Conservation (phyloP, 176 grass and related monocot genomes). For the Oryza officinalis region DNA sequence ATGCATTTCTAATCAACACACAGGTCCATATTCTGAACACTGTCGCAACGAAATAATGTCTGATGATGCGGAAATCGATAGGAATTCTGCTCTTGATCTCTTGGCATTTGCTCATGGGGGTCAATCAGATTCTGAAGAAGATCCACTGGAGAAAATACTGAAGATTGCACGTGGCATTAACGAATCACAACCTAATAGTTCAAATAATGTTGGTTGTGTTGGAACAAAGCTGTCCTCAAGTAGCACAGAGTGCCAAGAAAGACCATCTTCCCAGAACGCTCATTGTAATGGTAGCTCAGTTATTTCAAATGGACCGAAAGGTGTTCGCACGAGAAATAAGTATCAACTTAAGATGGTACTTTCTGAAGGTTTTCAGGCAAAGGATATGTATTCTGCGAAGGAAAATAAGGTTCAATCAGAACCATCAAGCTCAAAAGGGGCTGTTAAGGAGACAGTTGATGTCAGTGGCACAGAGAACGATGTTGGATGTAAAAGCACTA, state of each 20-base stretch:
- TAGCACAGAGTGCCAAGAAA: conserved; percentile 42
- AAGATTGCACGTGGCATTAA: not conserved
- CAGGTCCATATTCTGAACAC: conserved; percentile 24
- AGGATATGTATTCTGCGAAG: conserved; percentile 32
- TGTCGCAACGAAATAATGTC: conserved; percentile 40
- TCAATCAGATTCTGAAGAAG: conserved; percentile 62
- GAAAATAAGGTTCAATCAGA: conserved; percentile 54
- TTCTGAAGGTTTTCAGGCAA: conserved; percentile 51
- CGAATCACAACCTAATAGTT: conserved; percentile 28
- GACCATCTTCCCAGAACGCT: conserved; percentile 35
- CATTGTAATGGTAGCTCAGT: conserved; percentile 34
- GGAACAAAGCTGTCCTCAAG: conserved; percentile 10
- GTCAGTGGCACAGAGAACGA: conserved; percentile 16
- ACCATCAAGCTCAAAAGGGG: conserved; percentile 45
- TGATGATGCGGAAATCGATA: conserved; percentile 42
- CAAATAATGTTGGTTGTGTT: conserved; percentile 33
- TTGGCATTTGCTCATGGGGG: conserved; percentile 69
- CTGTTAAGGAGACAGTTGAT: conserved; percentile 18
- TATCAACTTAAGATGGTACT: conserved; percentile 59
- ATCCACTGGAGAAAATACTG: conserved; percentile 42
- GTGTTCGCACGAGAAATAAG: conserved; percentile 52
- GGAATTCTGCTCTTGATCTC: conserved; percentile 78
- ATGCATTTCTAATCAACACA: conserved; percentile 34
- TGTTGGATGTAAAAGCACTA: conserved; percentile 29
- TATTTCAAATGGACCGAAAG: conserved; percentile 38